Evolutionary conservation across 371 early-diverging fungal species (phyloP).

Genomic region (Mortierella sp.): DNA sequence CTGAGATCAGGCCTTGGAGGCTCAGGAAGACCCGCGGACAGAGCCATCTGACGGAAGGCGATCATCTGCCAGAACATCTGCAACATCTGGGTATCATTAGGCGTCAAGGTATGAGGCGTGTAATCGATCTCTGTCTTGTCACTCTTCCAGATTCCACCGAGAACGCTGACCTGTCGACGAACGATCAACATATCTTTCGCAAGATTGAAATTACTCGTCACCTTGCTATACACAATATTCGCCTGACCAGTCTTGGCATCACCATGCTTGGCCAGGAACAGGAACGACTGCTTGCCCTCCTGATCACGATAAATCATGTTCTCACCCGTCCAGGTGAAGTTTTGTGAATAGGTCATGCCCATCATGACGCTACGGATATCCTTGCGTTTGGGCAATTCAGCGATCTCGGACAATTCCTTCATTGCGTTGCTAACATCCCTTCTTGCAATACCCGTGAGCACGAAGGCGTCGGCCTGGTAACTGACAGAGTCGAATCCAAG

Average conservation of each 20-base stretch:
- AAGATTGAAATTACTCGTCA: conserved; percentile 3
- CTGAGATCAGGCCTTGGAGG: conserved; percentile 8
- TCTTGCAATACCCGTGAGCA: neutral
- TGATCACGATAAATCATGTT: conserved; percentile 3
- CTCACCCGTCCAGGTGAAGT: conserved; percentile 8
- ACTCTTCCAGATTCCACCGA: neutral
- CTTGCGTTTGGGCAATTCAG: neutral
- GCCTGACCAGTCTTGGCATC: conserved; percentile 1
- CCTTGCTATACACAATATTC: neutral
- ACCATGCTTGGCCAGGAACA: neutral
- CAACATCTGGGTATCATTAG: neutral
- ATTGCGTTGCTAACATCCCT: neutral
- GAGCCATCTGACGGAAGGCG: conserved; percentile 1
- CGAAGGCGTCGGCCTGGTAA: neutral
- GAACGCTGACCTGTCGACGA: neutral
- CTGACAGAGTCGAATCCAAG: conserved; percentile 5
- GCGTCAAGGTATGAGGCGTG: conserved; percentile 4
- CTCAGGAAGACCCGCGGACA: neutral
- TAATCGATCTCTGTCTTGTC: neutral
- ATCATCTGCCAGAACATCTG: conserved; percentile 15
- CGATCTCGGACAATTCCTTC: neutral
- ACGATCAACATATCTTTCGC: conserved; percentile 8
- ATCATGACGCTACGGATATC: neutral
- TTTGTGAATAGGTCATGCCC: conserved; percentile 8
- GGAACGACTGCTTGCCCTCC: neutral